A percentile compares a stretch with the other conserved stretches of the same genome.
Evolutionary conservation across 164 flowering plant genomes (phyloP).

Genomic region (Chimonanthus salicifolius): DNA sequence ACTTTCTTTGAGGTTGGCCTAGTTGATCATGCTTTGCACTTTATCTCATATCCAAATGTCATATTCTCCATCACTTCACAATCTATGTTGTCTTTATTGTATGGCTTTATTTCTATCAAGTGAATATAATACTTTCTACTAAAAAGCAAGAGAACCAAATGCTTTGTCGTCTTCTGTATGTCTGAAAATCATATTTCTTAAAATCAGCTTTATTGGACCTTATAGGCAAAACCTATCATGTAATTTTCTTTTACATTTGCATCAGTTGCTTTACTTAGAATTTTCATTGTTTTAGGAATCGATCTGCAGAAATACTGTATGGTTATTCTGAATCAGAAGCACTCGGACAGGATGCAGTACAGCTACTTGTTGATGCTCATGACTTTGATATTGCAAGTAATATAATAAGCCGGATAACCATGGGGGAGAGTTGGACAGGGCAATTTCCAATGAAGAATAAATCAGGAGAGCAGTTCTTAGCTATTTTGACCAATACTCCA

Average conservation of each 20-base stretch:
- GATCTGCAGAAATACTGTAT: slow-evolving; percentile 69
- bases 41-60: no score
- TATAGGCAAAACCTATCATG: background rate
- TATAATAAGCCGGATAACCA: slow-evolving; percentile 39
- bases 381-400: slow-evolving; percentile 38
- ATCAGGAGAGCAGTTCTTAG: slow-evolving; percentile 50
- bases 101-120: no score
- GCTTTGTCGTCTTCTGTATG: background rate
- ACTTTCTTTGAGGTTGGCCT: no score
- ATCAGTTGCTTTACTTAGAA: background rate
- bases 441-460: slow-evolving; percentile 73
- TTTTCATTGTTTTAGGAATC: slow-evolving; percentile 57
- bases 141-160: background rate
- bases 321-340: slow-evolving; percentile 85
- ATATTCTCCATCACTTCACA: no score
- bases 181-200: background rate
- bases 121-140: no score
- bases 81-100: no score
- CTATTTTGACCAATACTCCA: slow-evolving; percentile 63
- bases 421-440: slow-evolving; percentile 90
- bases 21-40: no score
- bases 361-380: slow-evolving; percentile 48
- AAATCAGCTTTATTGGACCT: background rate
- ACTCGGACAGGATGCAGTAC: slow-evolving; percentile 57
- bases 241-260: background rate